Evolutionary conservation across 805 yeast genomes (phyloP).

Genomic region (Helenozyma rhizophorensis): DNA sequence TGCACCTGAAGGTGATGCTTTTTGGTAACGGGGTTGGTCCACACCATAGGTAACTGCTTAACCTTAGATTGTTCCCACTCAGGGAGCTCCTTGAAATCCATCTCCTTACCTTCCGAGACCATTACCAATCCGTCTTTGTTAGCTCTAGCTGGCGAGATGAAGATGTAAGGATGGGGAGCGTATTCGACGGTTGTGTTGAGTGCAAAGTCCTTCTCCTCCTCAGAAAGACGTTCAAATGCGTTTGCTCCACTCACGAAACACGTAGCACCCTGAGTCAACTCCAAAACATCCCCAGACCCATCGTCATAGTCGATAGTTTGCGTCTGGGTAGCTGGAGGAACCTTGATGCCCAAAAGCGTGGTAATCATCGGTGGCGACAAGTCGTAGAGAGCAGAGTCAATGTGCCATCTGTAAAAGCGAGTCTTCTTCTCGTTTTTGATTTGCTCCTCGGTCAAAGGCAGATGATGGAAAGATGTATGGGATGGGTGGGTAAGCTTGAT

Average conservation of each 20-base stretch:
- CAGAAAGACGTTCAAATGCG: conserved; percentile 64
- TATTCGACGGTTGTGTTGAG: conserved; percentile 76
- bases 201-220: conserved; percentile 71
- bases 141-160: conserved; percentile 74
- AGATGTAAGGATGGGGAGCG: conserved; percentile 91
- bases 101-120: conserved; percentile 75
- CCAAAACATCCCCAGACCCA: conserved; percentile 54
- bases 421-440: conserved; percentile 59
- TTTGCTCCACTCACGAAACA: conserved; percentile 83
- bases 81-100: conserved; percentile 64
- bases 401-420: conserved; percentile 90
- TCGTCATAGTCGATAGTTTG: conserved; percentile 58
- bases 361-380: conserved; percentile 85
- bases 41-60: conserved; percentile 77
- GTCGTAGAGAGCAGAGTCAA: conserved; percentile 84
- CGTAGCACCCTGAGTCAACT: conserved; percentile 80
- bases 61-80: conserved; percentile 78
- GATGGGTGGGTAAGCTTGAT: conserved; percentile 76
- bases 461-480: conserved; percentile 75
- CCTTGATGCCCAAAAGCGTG: conserved; percentile 76
- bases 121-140: conserved; percentile 84
- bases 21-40: conserved; percentile 88
- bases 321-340: conserved; percentile 63
- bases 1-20: conserved; percentile 83
- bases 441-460: conserved; percentile 58